Percentiles rank a stretch among this genome's conserved stretches.
Conservation (phyloP, 176 grass and related monocot species). For the Carex myosuroides region DNA sequence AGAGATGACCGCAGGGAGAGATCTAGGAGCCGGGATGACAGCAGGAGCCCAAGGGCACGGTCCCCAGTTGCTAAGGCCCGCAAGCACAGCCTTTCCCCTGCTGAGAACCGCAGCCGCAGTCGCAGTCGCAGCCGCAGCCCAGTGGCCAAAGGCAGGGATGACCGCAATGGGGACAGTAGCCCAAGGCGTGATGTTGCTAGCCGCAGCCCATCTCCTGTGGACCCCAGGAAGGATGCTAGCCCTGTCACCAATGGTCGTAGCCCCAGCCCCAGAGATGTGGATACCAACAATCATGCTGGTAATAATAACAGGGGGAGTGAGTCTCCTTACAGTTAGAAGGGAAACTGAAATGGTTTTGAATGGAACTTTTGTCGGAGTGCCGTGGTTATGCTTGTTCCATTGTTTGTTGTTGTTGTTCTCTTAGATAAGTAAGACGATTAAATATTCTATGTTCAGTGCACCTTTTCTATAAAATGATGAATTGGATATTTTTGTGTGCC, state of each 20-base stretch:
- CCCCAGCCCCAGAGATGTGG: constrained; percentile 42
- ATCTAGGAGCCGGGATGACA: constrained; percentile 70
- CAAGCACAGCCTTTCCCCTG: constrained; percentile 44
- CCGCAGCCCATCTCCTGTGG: constrained; percentile 42
- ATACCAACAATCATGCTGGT: constrained; percentile 27
- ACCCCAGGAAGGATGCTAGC: constrained; percentile 31
- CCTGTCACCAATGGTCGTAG: constrained; percentile 58
- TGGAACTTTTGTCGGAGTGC: neutral
- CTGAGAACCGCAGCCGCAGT: constrained; percentile 47
- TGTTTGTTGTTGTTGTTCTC: constrained; percentile 15
- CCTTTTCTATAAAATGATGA: neutral
- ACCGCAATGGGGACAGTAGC: constrained; percentile 46
- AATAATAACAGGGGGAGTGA: constrained; percentile 36
- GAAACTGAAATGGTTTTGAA: neutral
- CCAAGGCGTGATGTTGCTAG: constrained; percentile 29
- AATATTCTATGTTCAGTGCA: constrained; percentile 10
- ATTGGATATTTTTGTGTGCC: constrained; percentile 5
- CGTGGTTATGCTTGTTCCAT: neutral
- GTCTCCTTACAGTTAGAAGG: constrained; percentile 25
- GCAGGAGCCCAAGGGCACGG: constrained; percentile 61
- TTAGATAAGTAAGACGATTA: neutral
- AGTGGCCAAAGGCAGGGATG: constrained; percentile 41
- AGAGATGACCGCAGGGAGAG: constrained; percentile 40
- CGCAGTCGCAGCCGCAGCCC: constrained; percentile 21
- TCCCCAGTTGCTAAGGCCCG: constrained; percentile 36